Evolutionary conservation across 2,329 filamentous ascomycete species (phyloP), one percentile per base, ranked within the genome.

Genomic region (Paracorniculantispora psalliotae): DNA sequence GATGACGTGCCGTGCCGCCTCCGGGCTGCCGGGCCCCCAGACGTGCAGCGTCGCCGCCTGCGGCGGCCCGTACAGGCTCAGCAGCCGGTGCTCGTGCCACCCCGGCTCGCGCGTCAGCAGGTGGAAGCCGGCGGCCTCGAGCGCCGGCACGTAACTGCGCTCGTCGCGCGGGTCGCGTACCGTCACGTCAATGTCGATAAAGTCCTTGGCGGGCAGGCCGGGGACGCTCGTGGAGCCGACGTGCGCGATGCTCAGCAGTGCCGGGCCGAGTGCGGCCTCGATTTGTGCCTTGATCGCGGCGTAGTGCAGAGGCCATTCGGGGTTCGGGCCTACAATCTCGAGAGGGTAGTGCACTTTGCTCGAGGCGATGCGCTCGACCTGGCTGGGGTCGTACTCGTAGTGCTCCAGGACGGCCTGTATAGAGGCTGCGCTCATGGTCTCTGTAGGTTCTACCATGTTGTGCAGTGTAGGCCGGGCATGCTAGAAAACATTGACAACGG

Each of bases 111-210:
- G n/a, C 74, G 77, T 15, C 1, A 79, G 67, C 51, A 81, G 81
- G 15, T 72, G 69, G 52, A 81, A 81, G 0, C 78, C 78, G 0
- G 65, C 72, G 0, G 64, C 61, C 63, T 80, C 77, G 4, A 82
- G 75, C 3, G 67, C 66, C 2, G 70, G 64, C 8, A 75, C 76
- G 61, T 81, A 82, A 1, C 67, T 66, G 2, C 62, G 66, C 63
- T 82, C 79, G 41, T 75, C 71, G n/a, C n/a, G n/a, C n/a, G n/a
- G n/a, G n/a, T n/a, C n/a, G n/a, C n/a, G n/a, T n/a, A n/a, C n/a
- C n/a, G n/a, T n/a, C n/a, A n/a, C 12, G 63, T 83, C 81, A 28
- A 83, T 72, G 64, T 83, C 81, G 49, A 83, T 79, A n/a, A 82
- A 68, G 30, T 73, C 70, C 68, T 83, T 83, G 48, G 81, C 80